These are phyloP conservation scores for Phytopythium boreale DNA, from an alignment of 352 stramenopile species.

Conservation along the genomic window DNA sequence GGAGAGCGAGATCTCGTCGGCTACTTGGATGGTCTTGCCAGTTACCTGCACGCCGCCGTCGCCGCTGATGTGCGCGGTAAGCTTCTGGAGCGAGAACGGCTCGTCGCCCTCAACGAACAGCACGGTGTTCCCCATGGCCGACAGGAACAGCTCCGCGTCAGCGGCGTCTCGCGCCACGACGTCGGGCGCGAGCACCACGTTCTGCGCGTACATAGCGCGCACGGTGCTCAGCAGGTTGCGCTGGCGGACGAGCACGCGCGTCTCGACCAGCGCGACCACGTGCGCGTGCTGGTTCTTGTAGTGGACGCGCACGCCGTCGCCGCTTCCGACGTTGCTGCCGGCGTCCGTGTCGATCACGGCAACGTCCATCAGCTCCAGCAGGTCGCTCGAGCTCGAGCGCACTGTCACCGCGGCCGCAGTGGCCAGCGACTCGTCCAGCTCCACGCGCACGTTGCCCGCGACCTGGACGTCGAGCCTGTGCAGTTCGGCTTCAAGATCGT, in stretches of 20 bases:
- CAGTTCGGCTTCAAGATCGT: neutral
- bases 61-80: neutral
- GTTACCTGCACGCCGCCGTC: conserved; percentile 2
- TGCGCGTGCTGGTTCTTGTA: conserved; percentile 6
- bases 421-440: conserved; percentile 4
- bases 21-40: neutral
- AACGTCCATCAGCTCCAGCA: conserved; percentile 5
- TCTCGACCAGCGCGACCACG: neutral
- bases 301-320: conserved; percentile 1
- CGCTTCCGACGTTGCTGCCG: neutral
- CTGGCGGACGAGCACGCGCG: neutral
- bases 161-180: neutral
- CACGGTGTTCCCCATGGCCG: neutral
- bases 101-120: neutral
- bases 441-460: conserved; percentile 4
- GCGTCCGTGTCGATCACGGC: neutral
- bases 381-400: conserved; percentile 2
- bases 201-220: conserved; percentile 1
- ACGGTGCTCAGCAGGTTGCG: neutral
- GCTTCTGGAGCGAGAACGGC: neutral
- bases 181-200: neutral
- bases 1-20: neutral
- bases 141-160: neutral
- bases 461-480: conserved; percentile 3
- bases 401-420: neutral